Evolutionary conservation across 768 basidiomycete genomes (phyloP), one percentile per base, ranked within the genome.

Genomic region (Galerina marginata): DNA sequence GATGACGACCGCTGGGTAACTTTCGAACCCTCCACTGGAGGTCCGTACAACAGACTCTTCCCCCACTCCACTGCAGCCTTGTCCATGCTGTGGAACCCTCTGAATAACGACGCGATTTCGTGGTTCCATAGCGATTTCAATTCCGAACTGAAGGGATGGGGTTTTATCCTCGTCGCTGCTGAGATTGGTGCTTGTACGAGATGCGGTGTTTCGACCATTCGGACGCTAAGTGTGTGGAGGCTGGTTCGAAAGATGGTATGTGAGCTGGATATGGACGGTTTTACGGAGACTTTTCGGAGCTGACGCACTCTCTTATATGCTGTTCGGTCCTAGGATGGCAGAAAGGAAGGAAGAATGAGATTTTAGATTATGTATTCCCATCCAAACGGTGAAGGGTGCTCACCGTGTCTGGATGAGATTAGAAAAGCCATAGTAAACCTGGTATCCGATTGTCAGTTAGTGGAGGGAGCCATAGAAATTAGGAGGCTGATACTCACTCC

Each of bases 381-480:
- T 38, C 16, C 25, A 51, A 48, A 38, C 33, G 25, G 23, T 26
- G 12, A 46, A 58, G 48, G 44, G 44, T 33, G 39, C 79, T 42
- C 54, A 86, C 88, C 80, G 79, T 46, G 82, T 81, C 50, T 83
- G 80, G 49, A 90, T 87, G 71, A 88, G 68, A 66, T 81, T 85
- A 2, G 88, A 89, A 69, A 90, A 87, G 23, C 87, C 88, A 71
- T 90, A 90, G 73, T 90, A 90, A 5, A 89, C 78, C 88, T 87
- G 62, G 10, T 38, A 6, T 37, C n/a, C 37, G 54, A 26, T 49
- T 40, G 14, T 40, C 43, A 11, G 42, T 37, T 1, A 25, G 25
- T 52, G 26, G 29, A 33, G 50, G 1, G 3, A 25, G 43, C 2
- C n/a, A 9, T 14, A 16, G 29, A 44, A 29, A 11, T 14, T n/a